These are phyloP conservation scores for Mariannaea sp. DNA, from an alignment of 2,329 filamentous ascomycete genomes.

Conservation along the genomic window DNA sequence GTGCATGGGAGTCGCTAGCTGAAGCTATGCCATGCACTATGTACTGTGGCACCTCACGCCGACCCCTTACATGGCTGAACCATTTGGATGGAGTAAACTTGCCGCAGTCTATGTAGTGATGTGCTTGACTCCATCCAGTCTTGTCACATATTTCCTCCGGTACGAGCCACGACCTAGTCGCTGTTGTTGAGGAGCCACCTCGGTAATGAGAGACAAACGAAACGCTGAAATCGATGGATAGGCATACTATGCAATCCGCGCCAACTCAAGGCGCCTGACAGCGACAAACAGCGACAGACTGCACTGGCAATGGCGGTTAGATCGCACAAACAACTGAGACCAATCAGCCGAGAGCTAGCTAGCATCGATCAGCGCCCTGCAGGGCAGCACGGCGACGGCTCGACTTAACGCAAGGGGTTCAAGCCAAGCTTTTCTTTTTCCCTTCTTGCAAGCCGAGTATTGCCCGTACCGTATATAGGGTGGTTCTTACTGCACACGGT, in stretches of 20 bases:
- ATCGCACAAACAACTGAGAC: conserved; percentile 2
- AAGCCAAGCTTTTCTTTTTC: too few relatives aligned
- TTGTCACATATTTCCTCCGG: too few relatives aligned
- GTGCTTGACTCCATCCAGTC: not conserved
- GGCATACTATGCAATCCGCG: conserved; percentile 12
- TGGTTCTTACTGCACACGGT: too few relatives aligned
- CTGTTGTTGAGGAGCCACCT: not conserved
- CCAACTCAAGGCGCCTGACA: not conserved
- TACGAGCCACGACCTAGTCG: not conserved
- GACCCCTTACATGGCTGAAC: not conserved
- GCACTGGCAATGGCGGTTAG: not conserved
- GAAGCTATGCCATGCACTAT: not conserved
- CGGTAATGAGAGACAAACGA: not conserved
- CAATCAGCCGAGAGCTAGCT: not conserved
- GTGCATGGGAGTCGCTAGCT: too few relatives aligned
- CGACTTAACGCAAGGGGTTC: conserved; percentile 17
- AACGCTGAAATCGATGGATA: not conserved
- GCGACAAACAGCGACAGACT: too few relatives aligned
- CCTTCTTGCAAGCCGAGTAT: too few relatives aligned
- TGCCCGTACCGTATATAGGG: too few relatives aligned
- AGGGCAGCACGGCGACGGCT: not conserved
- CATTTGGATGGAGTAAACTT: not conserved
- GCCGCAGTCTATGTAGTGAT: too few relatives aligned
- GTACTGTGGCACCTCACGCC: too few relatives aligned
- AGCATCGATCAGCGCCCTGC: conserved; percentile 8